Conservation (phyloP, 2,329 filamentous ascomycete genomes). For the Ophiocordyceps unilateralis region DNA sequence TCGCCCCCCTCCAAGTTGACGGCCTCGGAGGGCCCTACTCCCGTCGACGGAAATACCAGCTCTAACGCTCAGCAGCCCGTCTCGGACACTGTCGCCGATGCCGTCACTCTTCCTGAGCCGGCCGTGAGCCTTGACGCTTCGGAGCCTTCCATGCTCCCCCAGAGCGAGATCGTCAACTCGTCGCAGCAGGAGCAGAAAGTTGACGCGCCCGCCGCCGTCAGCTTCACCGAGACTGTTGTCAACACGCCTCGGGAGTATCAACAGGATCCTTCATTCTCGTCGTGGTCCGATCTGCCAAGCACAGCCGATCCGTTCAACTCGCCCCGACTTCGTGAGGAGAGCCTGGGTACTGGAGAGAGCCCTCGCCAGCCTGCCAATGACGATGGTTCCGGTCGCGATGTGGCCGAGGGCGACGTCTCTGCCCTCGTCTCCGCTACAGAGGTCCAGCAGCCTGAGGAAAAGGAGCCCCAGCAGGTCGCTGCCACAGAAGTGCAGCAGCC, state of each 20-base stretch:
- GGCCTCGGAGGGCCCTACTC: too few species aligned
- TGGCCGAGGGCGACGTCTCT: neutral
- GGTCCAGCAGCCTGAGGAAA: neutral
- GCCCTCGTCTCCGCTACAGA: neutral
- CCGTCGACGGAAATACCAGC: neutral
- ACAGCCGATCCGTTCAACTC: neutral
- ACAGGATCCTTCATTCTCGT: neutral
- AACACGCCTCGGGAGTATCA: neutral
- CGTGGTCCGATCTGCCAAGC: neutral
- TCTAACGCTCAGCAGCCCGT: neutral
- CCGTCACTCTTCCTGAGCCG: neutral
- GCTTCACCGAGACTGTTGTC: neutral
- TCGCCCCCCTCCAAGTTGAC: constrained; percentile 5
- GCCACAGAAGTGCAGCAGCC: neutral
- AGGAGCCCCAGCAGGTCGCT: neutral
- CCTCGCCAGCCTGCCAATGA: too few species aligned
- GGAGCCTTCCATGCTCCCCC: neutral
- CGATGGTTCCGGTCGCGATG: neutral
- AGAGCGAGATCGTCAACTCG: neutral
- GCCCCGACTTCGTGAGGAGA: neutral
- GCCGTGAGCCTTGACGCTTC: neutral
- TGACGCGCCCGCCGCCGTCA: neutral
- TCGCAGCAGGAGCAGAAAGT: neutral
- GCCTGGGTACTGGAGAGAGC: neutral
- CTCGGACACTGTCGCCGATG: neutral